Conservation (phyloP, 108 stramenopile species). For the Poteriospumella lacustris region DNA sequence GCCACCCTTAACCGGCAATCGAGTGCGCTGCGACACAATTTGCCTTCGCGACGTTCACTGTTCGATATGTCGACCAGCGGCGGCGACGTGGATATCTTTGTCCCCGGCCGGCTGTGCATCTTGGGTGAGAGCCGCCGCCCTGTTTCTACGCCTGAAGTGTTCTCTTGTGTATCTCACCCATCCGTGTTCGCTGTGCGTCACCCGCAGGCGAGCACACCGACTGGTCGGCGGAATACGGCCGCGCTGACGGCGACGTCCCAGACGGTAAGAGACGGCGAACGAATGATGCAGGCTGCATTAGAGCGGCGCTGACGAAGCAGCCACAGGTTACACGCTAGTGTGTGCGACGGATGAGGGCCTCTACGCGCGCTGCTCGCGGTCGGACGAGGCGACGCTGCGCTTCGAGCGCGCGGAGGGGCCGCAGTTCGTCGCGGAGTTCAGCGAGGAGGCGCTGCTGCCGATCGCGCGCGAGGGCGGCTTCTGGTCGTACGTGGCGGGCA, state of each 20-base stretch:
- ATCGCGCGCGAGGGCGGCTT: conserved; percentile 29
- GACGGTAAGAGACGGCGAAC: neutral
- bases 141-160: too few species aligned
- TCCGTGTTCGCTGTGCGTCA: neutral
- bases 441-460: neutral
- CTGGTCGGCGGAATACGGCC: conserved; percentile 30
- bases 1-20: too few species aligned
- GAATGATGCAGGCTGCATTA: neutral
- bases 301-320: conserved; percentile 20
- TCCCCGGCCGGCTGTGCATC: conserved; percentile 44
- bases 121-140: conserved; percentile 28
- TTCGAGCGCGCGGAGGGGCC: neutral
- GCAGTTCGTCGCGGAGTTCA: neutral
- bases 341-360: conserved; percentile 43
- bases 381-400: neutral
- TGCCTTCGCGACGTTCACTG: too few species aligned
- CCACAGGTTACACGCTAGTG: conserved; percentile 38
- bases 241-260: neutral
- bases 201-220: conserved; percentile 35
- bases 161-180: neutral
- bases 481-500: conserved; percentile 39
- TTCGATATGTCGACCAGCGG: too few species aligned
- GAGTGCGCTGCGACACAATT: too few species aligned
- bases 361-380: conserved; percentile 23
- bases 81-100: conserved; percentile 30